Percentiles rank a stretch among this genome's conserved stretches.
Evolutionary conservation across 2,329 filamentous ascomycete genomes (phyloP).

Genomic region (Pseudocercospora fijiensis): DNA sequence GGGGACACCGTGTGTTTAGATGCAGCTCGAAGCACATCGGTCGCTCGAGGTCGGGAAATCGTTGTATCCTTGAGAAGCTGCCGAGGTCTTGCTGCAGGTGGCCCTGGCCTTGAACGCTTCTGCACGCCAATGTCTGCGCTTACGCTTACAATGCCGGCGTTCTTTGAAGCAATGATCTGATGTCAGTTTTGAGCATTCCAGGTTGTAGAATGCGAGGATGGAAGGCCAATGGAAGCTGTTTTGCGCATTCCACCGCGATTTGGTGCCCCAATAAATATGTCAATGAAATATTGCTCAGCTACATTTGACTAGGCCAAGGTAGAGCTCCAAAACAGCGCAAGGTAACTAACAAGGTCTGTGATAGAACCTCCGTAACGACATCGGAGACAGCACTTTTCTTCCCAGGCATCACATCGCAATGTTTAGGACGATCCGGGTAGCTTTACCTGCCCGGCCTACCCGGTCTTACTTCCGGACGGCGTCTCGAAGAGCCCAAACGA

Average conservation of each 20-base stretch:
- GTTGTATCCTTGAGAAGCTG: too few relatives aligned
- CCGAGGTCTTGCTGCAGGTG: too few relatives aligned
- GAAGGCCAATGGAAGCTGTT: neutral
- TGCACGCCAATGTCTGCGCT: too few relatives aligned
- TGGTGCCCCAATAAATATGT: neutral
- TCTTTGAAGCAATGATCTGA: too few relatives aligned
- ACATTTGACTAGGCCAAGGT: too few relatives aligned
- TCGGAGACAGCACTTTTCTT: neutral
- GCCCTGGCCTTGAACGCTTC: too few relatives aligned
- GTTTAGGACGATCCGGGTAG: neutral
- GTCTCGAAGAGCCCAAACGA: neutral
- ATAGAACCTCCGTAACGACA: neutral
- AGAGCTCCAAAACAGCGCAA: neutral
- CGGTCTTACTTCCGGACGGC: neutral
- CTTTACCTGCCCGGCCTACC: neutral
- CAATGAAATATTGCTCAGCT: neutral
- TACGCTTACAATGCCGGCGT: too few relatives aligned
- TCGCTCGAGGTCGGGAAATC: too few relatives aligned
- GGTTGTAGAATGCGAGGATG: neutral
- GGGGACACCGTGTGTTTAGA: too few relatives aligned
- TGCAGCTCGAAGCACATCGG: too few relatives aligned
- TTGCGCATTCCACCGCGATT: neutral
- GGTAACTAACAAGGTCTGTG: too few relatives aligned
- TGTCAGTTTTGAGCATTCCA: neutral
- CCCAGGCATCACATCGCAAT: neutral